These are phyloP conservation scores for Debaryomyces fabryi DNA, from an alignment of 1,139 yeast species.

Conservation along the genomic window DNA sequence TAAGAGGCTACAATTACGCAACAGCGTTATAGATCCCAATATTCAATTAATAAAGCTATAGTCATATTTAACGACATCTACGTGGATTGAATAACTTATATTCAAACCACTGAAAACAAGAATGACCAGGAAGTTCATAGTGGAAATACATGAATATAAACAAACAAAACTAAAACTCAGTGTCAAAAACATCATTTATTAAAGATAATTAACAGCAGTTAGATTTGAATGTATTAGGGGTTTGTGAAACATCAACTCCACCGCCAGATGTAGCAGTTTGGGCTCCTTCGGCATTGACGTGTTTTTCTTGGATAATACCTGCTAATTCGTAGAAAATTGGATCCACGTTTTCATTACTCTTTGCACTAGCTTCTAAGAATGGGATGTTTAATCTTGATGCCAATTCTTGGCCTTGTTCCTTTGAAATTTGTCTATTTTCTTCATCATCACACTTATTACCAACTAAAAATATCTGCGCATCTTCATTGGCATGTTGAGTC, in stretches of 20 bases:
- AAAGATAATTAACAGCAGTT: constrained; percentile 39
- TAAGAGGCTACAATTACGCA: neutral
- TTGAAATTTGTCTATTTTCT: constrained; percentile 73
- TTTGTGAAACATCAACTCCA: constrained; percentile 53
- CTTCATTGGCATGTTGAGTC: constrained; percentile 94
- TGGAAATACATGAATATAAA: constrained; percentile 1
- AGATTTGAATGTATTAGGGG: constrained; percentile 32
- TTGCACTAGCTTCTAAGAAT: constrained; percentile 94
- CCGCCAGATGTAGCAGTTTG: constrained; percentile 26
- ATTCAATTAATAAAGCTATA: constrained; percentile 1
- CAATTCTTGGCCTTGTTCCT: constrained; percentile 86
- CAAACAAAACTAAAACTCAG: neutral
- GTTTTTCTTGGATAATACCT: constrained; percentile 81
- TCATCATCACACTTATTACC: constrained; percentile 94
- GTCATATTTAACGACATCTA: constrained; percentile 3
- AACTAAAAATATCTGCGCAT: constrained; percentile 89
- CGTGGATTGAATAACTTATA: neutral
- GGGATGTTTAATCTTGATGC: constrained; percentile 90
- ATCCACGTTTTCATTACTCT: constrained; percentile 89
- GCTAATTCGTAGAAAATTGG: constrained; percentile 90
- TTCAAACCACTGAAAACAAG: neutral
- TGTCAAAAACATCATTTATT: neutral
- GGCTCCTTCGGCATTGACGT: constrained; percentile 44
- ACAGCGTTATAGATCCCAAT: neutral
- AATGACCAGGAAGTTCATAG: neutral